Evolutionary conservation across 768 basidiomycete genomes (phyloP), one percentile per base, ranked within the genome.

Genomic region (Psilocybe cubensis): DNA sequence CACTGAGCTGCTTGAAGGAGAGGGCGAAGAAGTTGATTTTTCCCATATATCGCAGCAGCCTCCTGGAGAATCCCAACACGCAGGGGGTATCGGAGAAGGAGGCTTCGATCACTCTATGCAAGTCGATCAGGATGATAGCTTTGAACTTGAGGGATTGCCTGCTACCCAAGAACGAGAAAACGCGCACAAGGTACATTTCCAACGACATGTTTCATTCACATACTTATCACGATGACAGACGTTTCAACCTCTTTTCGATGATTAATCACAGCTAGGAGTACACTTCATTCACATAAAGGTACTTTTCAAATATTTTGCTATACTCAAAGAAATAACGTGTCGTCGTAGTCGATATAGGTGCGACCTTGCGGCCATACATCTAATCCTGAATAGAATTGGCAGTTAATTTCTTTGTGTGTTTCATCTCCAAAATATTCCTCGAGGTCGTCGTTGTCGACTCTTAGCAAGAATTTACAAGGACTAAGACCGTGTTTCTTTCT

Each of bases 1-100:
- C 31, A 77, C 74, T 20, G 83, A 79, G 23, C 77, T 88, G 75
- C 69, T 88, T 18, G 83, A 84, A 52, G 85, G 76, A 24, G 84
- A 86, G 2, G 85, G 79, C 10, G 83, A 83, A 58, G 86, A 88
- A 63, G 80, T 81, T 3, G 73, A 71, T 20, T 77, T 76, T 55
- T 74, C 72, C 38, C 68, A 69, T 31, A 60, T 69, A 20, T 73
- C 73, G 1, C 74, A 76, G 54, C 58, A 53, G 28, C 57, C 58
- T 29, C 24, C 28, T 8, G 17, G 8, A 25, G 28, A 12, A 10
- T 48, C 46, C 27, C 11, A 10, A 29, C 51, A 46, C 56, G 28
- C 41, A 38, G 40, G 25, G 25, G 53, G 27, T 27, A n/a, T 35
- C 28, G 24, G 45, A n/a, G 17, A 27, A 21, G 18, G 41, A 24